These are phyloP conservation scores for Colletotrichum aenigma DNA, from an alignment of 2,329 filamentous ascomycete genomes.

Conservation along the genomic window DNA sequence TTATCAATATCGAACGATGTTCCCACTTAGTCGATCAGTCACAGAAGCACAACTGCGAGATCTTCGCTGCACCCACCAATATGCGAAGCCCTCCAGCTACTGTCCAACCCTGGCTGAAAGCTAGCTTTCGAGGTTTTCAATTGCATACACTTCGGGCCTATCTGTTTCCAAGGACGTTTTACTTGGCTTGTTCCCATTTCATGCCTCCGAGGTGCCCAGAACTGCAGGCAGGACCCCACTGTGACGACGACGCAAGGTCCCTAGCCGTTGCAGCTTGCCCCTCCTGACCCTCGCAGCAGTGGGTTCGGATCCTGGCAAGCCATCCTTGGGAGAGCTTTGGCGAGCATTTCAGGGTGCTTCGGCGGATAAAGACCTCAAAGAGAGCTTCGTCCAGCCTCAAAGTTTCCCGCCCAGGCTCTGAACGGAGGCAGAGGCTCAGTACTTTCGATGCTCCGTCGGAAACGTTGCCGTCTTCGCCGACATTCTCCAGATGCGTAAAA, in stretches of 20 bases:
- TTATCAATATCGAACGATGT: slow-evolving; percentile 3
- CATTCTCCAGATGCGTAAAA: not conserved
- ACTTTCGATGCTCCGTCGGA: not conserved
- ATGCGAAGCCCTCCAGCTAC: not conserved
- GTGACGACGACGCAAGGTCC: not conserved
- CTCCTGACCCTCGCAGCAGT: not conserved
- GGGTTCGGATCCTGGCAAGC: not conserved
- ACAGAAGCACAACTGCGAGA: not conserved
- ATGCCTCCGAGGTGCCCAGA: not conserved
- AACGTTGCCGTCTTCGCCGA: not conserved
- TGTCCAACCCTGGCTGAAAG: not conserved
- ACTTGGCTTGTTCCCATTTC: not conserved
- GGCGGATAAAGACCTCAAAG: not conserved
- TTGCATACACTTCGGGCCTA: not conserved
- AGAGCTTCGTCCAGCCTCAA: not conserved
- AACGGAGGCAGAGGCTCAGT: not conserved
- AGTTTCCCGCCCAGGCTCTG: not conserved
- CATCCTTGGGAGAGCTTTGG: not conserved
- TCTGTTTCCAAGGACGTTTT: not conserved
- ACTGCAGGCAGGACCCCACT: not conserved
- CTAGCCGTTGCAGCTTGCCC: not conserved
- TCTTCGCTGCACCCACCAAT: not conserved
- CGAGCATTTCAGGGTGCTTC: not conserved
- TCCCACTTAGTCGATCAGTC: not conserved
- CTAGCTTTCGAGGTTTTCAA: not conserved